Evolutionary conservation across 2,329 filamentous ascomycete genomes (phyloP).

Genomic region (Periconia sp.): DNA sequence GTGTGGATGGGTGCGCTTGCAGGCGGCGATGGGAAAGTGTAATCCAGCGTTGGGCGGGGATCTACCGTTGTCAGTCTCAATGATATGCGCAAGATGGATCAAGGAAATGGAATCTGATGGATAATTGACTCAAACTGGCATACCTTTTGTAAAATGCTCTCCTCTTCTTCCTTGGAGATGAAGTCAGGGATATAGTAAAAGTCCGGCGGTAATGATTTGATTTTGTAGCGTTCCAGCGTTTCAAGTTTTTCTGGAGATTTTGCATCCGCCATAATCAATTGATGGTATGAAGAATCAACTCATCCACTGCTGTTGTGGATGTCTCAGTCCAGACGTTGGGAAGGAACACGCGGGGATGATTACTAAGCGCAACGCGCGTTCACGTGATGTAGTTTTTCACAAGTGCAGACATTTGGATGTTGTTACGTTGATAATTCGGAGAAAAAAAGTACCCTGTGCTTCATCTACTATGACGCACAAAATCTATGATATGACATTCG

Average conservation of each 20-base stretch:
- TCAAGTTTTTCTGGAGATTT: not conserved
- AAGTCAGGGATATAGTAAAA: constrained; percentile 89
- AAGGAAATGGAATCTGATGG: not conserved
- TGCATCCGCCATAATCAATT: not conserved
- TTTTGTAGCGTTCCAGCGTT: constrained; percentile 29
- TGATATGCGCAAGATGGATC: no score
- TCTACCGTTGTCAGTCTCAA: constrained; percentile 30
- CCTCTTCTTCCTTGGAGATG: constrained; percentile 75
- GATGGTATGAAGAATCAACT: not conserved
- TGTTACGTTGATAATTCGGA: no score
- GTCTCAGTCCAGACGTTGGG: not conserved
- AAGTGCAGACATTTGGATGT: no score
- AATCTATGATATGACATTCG: not conserved
- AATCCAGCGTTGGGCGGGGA: constrained; percentile 69
- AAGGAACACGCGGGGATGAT: not conserved
- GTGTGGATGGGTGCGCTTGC: constrained; percentile 84
- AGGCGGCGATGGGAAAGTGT: constrained; percentile 84
- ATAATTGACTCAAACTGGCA: not conserved
- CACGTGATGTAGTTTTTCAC: no score
- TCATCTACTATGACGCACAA: no score
- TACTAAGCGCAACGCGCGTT: no score
- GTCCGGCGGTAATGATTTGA: constrained; percentile 60
- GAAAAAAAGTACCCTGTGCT: no score
- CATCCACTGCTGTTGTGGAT: not conserved
- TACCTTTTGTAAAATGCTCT: constrained; percentile 70